A percentile compares a stretch with the other conserved stretches of the same genome.
Conservation (phyloP, 2,329 filamentous ascomycete species). For the Ceratocystis cacaofunesta region DNA sequence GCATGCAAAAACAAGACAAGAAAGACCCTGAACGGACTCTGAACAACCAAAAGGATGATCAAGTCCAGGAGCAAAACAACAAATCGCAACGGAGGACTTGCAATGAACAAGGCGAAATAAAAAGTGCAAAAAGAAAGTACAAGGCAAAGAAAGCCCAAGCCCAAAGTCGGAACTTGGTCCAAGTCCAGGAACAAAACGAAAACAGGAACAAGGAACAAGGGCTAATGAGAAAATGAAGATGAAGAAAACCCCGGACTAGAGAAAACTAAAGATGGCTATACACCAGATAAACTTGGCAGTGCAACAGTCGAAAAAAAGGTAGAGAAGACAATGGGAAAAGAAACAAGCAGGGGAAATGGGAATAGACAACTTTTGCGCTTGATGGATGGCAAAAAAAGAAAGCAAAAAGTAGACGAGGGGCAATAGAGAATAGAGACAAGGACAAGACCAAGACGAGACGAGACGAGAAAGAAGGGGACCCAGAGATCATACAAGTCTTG, state of each 20-base stretch:
- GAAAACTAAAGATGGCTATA: not conserved
- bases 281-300: too few species aligned
- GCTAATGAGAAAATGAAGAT: not conserved
- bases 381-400: not conserved
- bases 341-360: not conserved
- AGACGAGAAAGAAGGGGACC: not conserved
- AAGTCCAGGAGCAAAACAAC: not conserved
- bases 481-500: conserved; percentile 1
- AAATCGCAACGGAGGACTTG: not conserved
- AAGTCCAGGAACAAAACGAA: not conserved
- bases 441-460: not conserved
- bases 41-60: not conserved
- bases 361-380: not conserved
- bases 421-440: not conserved
- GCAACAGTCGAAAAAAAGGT: not conserved
- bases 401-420: not conserved
- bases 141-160: not conserved
- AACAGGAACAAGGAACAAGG: conserved; percentile 2
- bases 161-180: not conserved
- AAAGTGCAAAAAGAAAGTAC: not conserved
- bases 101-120: not conserved
- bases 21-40: not conserved
- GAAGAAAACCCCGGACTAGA: not conserved
- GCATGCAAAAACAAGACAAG: not conserved
- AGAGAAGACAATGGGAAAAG: conserved; percentile 1